Conservation (phyloP, 768 basidiomycete species). For the Xanthoconium purpureum region DNA sequence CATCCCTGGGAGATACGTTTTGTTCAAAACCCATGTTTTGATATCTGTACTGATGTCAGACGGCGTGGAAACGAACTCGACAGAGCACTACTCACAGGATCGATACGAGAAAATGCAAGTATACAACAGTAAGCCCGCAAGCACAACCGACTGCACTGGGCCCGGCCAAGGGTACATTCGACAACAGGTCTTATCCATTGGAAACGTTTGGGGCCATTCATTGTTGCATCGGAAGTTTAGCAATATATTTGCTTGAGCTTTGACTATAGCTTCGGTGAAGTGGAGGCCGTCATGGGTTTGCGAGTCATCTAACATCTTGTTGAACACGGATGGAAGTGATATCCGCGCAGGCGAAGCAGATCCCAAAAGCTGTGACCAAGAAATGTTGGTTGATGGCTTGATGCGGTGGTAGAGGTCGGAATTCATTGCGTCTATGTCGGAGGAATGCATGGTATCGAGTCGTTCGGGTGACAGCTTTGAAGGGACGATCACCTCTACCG, state of each 20-base stretch:
- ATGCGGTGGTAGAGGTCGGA: conserved; percentile 75
- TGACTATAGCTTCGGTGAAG: conserved; percentile 60
- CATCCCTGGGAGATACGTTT: conserved; percentile 39
- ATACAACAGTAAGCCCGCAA: conserved; percentile 45
- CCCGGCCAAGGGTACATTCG: conserved; percentile 69
- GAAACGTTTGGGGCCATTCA: conserved; percentile 54
- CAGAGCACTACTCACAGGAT: conserved; percentile 20
- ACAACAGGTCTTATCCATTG: conserved; percentile 79
- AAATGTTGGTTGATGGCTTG: conserved; percentile 31
- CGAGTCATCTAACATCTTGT: conserved; percentile 67
- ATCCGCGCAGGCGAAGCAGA: conserved; percentile 35
- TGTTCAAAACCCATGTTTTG: conserved; percentile 17
- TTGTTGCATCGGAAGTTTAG: conserved; percentile 83
- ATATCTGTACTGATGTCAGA: conserved; percentile 17
- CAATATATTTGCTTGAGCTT: conserved; percentile 71
- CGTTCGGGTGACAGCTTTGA: conserved; percentile 65
- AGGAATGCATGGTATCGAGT: conserved; percentile 62
- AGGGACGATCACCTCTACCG: conserved; percentile 68
- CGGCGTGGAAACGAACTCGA: conserved; percentile 6
- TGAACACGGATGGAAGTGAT: conserved; percentile 75
- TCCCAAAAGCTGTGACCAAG: conserved; percentile 30
- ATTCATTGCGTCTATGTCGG: conserved; percentile 91
- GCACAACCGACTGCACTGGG: conserved; percentile 50
- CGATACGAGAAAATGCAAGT: conserved; percentile 49
- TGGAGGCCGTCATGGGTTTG: conserved; percentile 86